Conservation (phyloP, 176 grass and related monocot genomes). For the Oryza rufipogon region DNA sequence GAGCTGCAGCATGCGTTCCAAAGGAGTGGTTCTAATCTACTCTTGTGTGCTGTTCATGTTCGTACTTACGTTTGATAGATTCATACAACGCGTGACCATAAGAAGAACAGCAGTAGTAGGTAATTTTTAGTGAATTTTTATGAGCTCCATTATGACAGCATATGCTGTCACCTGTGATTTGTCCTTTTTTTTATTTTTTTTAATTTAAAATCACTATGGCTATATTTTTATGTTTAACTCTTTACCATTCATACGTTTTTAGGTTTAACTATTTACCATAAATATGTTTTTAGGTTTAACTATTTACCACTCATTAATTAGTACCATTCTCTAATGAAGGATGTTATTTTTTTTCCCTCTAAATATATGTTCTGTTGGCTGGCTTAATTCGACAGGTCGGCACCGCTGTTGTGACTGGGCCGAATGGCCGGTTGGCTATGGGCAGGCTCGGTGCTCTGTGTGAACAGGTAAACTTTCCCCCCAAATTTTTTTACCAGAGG, state of each 20-base stretch:
- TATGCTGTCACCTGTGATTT: neutral
- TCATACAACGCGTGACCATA: neutral
- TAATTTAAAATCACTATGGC: neutral
- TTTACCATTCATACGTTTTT: neutral
- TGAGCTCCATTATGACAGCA: neutral
- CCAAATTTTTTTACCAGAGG: neutral
- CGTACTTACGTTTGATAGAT: neutral
- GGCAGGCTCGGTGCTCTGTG: conserved; percentile 83
- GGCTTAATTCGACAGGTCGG: conserved; percentile 56
- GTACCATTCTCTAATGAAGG: neutral
- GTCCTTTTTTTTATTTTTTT: no score
- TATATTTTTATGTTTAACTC: neutral
- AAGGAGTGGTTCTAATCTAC: neutral
- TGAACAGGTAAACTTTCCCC: conserved; percentile 68
- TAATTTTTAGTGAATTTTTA: neutral
- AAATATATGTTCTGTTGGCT: neutral
- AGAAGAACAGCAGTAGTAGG: neutral
- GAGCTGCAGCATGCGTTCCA: neutral
- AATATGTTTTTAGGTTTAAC: conserved; percentile 3
- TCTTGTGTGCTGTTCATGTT: neutral
- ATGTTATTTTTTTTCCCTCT: neutral
- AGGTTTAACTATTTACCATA: neutral
- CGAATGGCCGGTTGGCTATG: conserved; percentile 86
- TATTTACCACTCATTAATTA: neutral
- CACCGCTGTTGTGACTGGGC: conserved; percentile 88